Percentiles rank a stretch among this genome's conserved stretches.
Conservation (phyloP, 2,329 filamentous ascomycete species). For the Fusarium liriodendri region DNA sequence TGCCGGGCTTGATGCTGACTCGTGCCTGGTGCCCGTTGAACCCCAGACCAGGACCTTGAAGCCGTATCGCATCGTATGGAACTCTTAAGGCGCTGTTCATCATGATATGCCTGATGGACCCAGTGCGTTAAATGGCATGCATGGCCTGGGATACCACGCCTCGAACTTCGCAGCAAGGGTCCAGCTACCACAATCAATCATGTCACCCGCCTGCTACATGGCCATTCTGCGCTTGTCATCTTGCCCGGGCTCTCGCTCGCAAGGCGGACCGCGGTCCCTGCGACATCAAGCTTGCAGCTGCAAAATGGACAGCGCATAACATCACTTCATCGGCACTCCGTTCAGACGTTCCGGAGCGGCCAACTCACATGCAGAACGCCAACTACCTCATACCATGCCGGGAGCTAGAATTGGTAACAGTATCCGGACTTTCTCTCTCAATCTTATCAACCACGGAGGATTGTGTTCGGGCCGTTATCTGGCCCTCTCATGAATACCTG, state of each 20-base stretch:
- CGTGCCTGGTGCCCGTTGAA: background rate
- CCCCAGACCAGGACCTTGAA: background rate
- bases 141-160: conserved; percentile 13
- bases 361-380: conserved; percentile 6
- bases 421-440: background rate
- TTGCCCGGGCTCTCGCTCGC: background rate
- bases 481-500: conserved; percentile 11
- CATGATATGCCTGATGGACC: background rate
- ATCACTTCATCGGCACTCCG: background rate
- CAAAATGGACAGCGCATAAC: conserved; percentile 1
- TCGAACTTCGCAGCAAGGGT: background rate
- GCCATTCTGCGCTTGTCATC: background rate
- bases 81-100: background rate
- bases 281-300: conserved; percentile 7
- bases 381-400: conserved; percentile 9
- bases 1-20: background rate
- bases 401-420: conserved; percentile 14
- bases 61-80: conserved; percentile 10
- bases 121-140: conserved; percentile 28
- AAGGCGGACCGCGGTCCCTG: conserved; percentile 9
- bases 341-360: background rate
- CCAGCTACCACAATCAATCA: background rate
- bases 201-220: background rate
- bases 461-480: conserved; percentile 19
- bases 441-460: background rate